Evolutionary conservation across 2,329 filamentous ascomycete species (phyloP).

Genomic region (Zopfia rhizophila): DNA sequence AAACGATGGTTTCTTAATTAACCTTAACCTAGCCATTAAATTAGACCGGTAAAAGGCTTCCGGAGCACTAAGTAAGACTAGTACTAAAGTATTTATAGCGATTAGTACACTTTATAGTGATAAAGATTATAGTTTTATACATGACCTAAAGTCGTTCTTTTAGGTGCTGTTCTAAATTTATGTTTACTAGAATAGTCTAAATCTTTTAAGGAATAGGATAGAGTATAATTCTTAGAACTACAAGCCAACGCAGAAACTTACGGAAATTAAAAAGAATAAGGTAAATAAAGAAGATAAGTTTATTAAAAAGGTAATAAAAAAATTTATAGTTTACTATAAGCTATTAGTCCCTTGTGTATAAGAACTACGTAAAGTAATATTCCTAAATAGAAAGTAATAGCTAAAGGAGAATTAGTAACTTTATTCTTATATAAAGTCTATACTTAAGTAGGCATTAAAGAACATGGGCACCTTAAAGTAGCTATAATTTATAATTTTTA

Average conservation of each 20-base stretch:
- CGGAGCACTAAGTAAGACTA: conserved; percentile 15
- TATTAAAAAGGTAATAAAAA: conserved; percentile 19
- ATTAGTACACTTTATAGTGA: conserved; percentile 10
- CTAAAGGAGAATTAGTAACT: conserved; percentile 21
- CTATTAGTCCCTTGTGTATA: conserved; percentile 23
- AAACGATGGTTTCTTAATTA: conserved; percentile 32
- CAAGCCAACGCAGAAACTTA: conserved; percentile 35
- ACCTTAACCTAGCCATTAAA: conserved; percentile 31
- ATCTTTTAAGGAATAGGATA: conserved; percentile 23
- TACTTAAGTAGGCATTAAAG: conserved; percentile 23
- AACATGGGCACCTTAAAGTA: no score
- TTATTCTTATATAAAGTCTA: conserved; percentile 20
- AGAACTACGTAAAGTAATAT: conserved; percentile 22
- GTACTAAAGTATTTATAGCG: conserved; percentile 15
- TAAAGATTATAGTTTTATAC: conserved; percentile 12
- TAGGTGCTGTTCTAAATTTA: conserved; percentile 23
- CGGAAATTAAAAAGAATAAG: conserved; percentile 32
- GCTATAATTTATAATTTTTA: no score
- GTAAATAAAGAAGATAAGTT: conserved; percentile 30
- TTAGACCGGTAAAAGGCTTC: conserved; percentile 22
- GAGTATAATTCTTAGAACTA: conserved; percentile 53
- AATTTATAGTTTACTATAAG: conserved; percentile 15
- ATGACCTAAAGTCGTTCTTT: conserved; percentile 13
- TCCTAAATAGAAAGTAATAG: conserved; percentile 19
- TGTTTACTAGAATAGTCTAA: conserved; percentile 51